Conservation (phyloP, 257 asterid genomes). For the Nicotiana knightiana region DNA sequence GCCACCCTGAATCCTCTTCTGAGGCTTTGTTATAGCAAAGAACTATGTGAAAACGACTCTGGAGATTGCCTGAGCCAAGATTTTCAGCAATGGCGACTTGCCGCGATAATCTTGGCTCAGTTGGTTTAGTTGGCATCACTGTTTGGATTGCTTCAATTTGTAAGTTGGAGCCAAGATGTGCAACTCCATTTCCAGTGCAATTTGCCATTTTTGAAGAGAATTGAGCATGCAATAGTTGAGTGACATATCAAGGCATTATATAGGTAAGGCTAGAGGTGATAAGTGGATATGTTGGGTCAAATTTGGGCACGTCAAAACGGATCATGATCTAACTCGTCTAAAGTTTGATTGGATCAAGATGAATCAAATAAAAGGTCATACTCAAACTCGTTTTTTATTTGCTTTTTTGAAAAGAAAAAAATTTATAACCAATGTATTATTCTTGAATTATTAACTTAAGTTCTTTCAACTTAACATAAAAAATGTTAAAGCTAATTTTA, state of each 20-base stretch:
- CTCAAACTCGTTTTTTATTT: too few relatives aligned
- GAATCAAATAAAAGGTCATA: too few relatives aligned
- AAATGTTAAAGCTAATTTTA: too few relatives aligned
- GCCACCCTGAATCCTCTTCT: constrained; percentile 43
- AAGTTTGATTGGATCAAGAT: too few relatives aligned
- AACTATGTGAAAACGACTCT: constrained; percentile 32
- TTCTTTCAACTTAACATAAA: too few relatives aligned
- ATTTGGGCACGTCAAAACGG: too few relatives aligned
- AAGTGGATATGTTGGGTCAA: too few relatives aligned
- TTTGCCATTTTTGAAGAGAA: constrained; percentile 17
- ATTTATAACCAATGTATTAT: too few relatives aligned
- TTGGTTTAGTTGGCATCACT: constrained; percentile 44
- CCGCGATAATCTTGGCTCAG: constrained; percentile 36
- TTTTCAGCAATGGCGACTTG: constrained; percentile 16
- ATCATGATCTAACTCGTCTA: too few relatives aligned
- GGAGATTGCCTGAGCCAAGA: constrained; percentile 12
- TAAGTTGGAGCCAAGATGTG: constrained; percentile 13
- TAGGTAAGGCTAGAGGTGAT: background rate
- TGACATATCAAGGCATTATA: background rate
- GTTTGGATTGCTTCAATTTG: constrained; percentile 46
- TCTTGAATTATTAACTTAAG: too few relatives aligned
- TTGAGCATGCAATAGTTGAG: background rate
- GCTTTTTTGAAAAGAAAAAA: too few relatives aligned
- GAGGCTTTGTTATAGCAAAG: constrained; percentile 37
- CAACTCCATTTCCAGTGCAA: background rate